Percentiles rank a stretch among this genome's conserved stretches.
Evolutionary conservation across 257 asterid genomes (phyloP).

Genomic region (Penstemon barbatus): DNA sequence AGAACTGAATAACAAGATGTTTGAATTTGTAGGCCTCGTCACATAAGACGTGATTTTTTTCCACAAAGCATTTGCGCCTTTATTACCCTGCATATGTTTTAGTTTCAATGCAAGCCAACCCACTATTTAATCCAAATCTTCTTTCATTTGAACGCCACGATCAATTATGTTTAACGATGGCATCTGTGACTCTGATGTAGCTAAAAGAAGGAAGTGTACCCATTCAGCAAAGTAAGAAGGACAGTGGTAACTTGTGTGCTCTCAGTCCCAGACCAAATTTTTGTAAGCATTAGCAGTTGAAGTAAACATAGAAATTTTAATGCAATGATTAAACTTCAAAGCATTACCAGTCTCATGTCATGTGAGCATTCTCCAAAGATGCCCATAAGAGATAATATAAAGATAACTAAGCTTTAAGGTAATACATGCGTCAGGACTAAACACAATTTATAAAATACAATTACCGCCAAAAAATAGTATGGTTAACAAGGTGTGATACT

Average conservation of each 20-base stretch:
- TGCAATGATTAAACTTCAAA: neutral
- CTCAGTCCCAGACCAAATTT: neutral
- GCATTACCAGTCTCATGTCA: neutral
- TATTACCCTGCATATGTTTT: neutral
- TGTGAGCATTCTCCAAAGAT: neutral
- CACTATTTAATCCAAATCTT: neutral
- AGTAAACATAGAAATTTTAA: neutral
- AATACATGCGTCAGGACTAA: neutral
- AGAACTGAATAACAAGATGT: slow-evolving; percentile 1
- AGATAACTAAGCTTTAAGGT: neutral
- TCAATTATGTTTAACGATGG: neutral
- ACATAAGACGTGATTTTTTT: neutral
- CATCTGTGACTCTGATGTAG: slow-evolving; percentile 6
- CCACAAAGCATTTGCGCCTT: neutral
- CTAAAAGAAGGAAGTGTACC: neutral
- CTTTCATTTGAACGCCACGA: neutral
- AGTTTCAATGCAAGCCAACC: neutral
- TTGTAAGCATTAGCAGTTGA: slow-evolving; percentile 9
- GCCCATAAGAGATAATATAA: neutral
- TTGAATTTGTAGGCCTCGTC: slow-evolving; percentile 2
- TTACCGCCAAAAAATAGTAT: neutral
- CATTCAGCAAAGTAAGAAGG: neutral
- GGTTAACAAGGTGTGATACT: neutral
- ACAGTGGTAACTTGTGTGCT: neutral
- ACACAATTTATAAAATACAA: slow-evolving; percentile 4